Conservation (phyloP, 2,329 filamentous ascomycete species). For the Aspergillus niger region DNA sequence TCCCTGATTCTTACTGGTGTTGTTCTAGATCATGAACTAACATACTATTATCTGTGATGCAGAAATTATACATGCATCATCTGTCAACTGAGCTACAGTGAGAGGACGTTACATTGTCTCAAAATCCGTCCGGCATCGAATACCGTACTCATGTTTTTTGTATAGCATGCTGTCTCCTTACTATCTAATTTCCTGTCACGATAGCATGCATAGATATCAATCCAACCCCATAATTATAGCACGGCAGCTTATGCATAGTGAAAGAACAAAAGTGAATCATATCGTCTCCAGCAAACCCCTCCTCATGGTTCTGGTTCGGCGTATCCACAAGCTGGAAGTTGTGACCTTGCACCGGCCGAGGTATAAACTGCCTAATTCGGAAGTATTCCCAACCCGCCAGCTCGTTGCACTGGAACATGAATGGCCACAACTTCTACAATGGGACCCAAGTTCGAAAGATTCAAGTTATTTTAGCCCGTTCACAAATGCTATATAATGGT, state of each 20-base stretch:
- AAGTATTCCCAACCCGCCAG: constrained; percentile 11
- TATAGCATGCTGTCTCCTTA: no score
- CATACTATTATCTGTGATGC: not conserved
- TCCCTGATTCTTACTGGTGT: not conserved
- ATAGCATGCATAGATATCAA: no score
- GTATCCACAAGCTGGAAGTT: not conserved
- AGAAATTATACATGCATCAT: not conserved
- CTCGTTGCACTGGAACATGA: not conserved
- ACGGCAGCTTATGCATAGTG: not conserved
- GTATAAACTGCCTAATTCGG: constrained; percentile 14
- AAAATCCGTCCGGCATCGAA: no score
- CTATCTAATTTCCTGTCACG: no score
- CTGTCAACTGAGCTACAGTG: no score
- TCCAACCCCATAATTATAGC: not conserved
- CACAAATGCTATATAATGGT: not conserved
- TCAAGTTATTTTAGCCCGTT: not conserved
- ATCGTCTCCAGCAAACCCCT: not conserved
- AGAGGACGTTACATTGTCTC: no score
- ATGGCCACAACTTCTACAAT: not conserved
- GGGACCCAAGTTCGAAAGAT: not conserved
- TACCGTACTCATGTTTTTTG: no score
- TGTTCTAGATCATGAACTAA: not conserved
- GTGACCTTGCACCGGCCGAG: not conserved
- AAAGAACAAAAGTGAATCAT: no score
- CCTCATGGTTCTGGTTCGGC: not conserved